These are phyloP conservation scores for Penicillium paxilli DNA, from an alignment of 495 filamentous ascomycete genomes.

Conservation along the genomic window DNA sequence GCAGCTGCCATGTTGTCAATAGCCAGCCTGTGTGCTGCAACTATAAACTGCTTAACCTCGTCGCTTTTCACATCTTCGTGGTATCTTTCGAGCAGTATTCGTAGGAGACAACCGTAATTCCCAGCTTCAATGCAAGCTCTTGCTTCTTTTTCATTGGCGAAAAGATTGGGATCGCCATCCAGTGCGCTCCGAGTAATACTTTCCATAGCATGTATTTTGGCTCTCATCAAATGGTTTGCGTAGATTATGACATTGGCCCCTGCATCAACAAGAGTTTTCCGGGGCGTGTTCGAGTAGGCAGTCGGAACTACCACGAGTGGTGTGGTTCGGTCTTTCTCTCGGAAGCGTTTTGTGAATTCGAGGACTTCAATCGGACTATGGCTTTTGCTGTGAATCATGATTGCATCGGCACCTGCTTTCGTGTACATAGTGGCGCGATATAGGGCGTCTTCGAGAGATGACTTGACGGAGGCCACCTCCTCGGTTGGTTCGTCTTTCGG, in stretches of 20 bases:
- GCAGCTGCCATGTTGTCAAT: neutral
- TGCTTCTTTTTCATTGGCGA: neutral
- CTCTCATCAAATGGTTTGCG: slow-evolving; percentile 8
- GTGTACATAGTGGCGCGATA: slow-evolving; percentile 3
- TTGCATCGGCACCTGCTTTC: neutral
- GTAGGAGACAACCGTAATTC: slow-evolving; percentile 6
- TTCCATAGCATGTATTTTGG: neutral
- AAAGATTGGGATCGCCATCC: neutral
- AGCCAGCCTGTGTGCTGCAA: neutral
- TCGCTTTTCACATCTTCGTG: neutral
- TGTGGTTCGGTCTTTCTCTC: neutral
- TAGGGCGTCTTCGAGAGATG: slow-evolving; percentile 1
- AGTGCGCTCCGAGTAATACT: neutral
- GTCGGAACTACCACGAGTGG: slow-evolving; percentile 6
- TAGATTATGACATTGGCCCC: slow-evolving; percentile 7
- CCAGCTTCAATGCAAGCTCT: neutral
- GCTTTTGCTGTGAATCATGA: slow-evolving; percentile 12
- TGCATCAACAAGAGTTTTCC: slow-evolving; percentile 2
- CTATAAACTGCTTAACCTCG: neutral
- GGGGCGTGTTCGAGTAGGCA: neutral
- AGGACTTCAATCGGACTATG: neutral
- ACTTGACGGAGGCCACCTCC: slow-evolving; percentile 1
- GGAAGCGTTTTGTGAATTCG: neutral
- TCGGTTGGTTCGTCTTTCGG: neutral
- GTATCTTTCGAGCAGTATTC: neutral